Base-by-base conservation (phyloP, 2,329 filamentous ascomycete genomes). In the Fusarium penzigii region DNA sequence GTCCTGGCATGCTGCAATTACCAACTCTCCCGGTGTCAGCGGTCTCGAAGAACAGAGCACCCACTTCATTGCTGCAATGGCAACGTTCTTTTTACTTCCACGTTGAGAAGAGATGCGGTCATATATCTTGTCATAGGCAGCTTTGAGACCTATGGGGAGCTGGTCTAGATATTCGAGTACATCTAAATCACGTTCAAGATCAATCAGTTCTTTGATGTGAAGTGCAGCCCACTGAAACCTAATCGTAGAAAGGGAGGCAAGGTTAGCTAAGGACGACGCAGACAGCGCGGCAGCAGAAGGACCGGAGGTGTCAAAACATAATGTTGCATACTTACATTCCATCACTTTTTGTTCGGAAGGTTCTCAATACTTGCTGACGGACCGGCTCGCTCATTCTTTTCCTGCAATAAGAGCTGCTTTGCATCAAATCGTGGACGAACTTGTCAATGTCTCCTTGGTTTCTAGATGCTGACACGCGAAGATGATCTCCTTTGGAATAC, bases 141-240 rank as follows among this genome's bases (percentile, higher is more conserved):
- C 47, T 16, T 45, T 51, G 9, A 61, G 20, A 17, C 53, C 46
- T 1, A 14, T 7, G 5, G 57, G 59, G 3, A 56, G 34, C 10
- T 42, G 41, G 11, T 42, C 41, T 7, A 49, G 20, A 39, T 58
- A 59, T 7, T 43, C 38, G 6, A 48, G 11, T 11, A 61, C 48
- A 32, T 58, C 59, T 5, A 43, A 34, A 17, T 58, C 25, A 5
- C 46, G 25, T 5, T 42, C 36, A 5, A 43, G 39, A 5, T 45
- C 43, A 9, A 55, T 14, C 2, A 59, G 48, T 8, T 52, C 51
- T 2, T 50, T 39, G 16, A 57, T 55, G n/a, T 61, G 57, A 2
- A 61, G 49, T 3, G 52, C 42, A 14, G 57, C 59, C 59, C 59
- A 61, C 41, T 54, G 59, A 14, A 61, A 61, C 57, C 58, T 61